phyloP scores from a whole-genome alignment of 371 early-diverging fungal species.

The Zopfochytrium polystomum region DNA sequence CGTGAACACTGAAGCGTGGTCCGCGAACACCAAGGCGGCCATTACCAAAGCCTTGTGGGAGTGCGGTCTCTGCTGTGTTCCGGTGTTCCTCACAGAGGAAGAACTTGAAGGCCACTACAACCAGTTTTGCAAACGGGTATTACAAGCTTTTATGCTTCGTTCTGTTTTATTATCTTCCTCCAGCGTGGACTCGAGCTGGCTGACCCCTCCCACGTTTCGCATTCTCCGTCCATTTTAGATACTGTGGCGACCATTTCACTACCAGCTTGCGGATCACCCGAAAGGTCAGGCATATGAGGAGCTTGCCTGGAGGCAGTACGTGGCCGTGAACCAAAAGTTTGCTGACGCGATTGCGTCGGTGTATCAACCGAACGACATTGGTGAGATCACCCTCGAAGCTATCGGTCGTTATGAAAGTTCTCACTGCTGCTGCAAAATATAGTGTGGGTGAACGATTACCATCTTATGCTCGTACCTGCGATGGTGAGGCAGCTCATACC shows the following conservation, averaged over 20 bases:
- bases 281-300: constrained; percentile 40
- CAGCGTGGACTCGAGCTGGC: too few relatives aligned
- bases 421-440: not conserved
- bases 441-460: constrained; percentile 99
- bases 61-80: constrained; percentile 30
- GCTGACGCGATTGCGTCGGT: constrained; percentile 46
- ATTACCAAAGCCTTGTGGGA: constrained; percentile 2
- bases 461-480: constrained; percentile 89
- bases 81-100: constrained; percentile 58
- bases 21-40: constrained; percentile 57
- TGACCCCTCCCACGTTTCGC: not conserved
- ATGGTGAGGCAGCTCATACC: constrained; percentile 58
- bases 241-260: constrained; percentile 70
- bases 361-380: constrained; percentile 52
- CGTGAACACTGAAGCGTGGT: constrained; percentile 64
- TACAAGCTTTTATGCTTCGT: too few relatives aligned
- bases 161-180: too few relatives aligned
- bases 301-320: constrained; percentile 57
- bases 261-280: constrained; percentile 56
- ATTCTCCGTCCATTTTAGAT: constrained; percentile 50
- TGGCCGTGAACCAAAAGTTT: constrained; percentile 56
- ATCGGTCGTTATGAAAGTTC: not conserved
- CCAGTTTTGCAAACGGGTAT: constrained; percentile 57
- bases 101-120: constrained; percentile 56
- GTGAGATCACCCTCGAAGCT: constrained; percentile 21